Evolutionary conservation across 768 basidiomycete genomes (phyloP).

Genomic region (Mycena indigotica): DNA sequence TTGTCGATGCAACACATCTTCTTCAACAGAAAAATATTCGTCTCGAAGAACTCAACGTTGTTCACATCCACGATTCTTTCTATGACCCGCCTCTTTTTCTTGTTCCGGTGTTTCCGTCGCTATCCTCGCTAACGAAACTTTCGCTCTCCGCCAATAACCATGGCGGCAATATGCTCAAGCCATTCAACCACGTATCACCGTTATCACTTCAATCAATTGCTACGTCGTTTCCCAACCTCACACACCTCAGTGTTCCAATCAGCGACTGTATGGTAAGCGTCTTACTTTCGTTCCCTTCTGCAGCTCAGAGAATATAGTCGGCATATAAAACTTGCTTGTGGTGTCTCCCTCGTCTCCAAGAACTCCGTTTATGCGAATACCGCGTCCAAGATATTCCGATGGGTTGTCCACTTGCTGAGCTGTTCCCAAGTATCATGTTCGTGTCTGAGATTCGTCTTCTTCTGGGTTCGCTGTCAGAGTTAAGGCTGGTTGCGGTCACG

Average conservation of each 20-base stretch:
- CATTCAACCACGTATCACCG: background rate
- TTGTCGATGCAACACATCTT: background rate
- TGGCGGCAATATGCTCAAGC: background rate
- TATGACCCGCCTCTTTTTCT: background rate
- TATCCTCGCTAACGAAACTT: background rate
- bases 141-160: background rate
- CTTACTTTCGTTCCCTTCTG: background rate
- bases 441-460: background rate
- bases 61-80: background rate
- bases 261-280: background rate
- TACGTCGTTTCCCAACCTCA: slow-evolving; percentile 12
- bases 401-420: background rate
- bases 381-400: background rate
- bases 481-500: background rate
- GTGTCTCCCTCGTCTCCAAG: background rate
- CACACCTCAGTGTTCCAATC: slow-evolving; percentile 4
- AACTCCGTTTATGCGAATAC: background rate
- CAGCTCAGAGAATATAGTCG: background rate
- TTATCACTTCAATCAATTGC: slow-evolving; percentile 2
- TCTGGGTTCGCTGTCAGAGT: background rate
- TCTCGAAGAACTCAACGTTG: background rate
- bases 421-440: background rate
- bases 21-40: background rate
- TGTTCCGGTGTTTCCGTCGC: background rate
- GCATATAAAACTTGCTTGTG: background rate